A percentile compares a stretch with the other conserved stretches of the same genome.
phyloP scores from a whole-genome alignment of 2,329 filamentous ascomycete species.

The Epichloe gansuensis region DNA sequence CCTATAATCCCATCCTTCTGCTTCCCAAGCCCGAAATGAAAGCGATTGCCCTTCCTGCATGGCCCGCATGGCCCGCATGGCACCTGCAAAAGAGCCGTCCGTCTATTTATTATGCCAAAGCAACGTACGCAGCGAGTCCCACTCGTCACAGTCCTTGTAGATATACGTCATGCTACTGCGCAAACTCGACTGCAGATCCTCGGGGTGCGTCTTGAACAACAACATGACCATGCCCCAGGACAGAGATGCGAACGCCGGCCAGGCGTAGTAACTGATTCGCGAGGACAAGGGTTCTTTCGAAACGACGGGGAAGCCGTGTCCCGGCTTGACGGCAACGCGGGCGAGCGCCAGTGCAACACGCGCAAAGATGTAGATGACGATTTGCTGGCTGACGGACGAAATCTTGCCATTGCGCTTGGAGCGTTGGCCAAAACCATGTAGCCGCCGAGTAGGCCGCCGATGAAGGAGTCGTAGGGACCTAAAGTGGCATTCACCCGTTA shows the following conservation, averaged over 20 bases:
- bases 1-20: not conserved
- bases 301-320: constrained; percentile 35
- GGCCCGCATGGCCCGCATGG: not conserved
- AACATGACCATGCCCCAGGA: constrained; percentile 96
- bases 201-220: constrained; percentile 83
- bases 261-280: constrained; percentile 58
- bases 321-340: constrained; percentile 64
- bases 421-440: constrained; percentile 72
- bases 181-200: constrained; percentile 81
- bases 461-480: constrained; percentile 69
- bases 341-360: constrained; percentile 77
- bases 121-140: constrained; percentile 77
- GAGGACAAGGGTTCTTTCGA: constrained; percentile 35
- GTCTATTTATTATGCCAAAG: constrained; percentile 67
- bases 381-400: constrained; percentile 84
- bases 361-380: constrained; percentile 95
- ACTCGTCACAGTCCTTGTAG: constrained; percentile 78
- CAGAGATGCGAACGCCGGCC: constrained; percentile 82
- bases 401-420: constrained; percentile 53
- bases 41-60: not conserved
- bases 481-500: not conserved
- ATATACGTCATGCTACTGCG: constrained; percentile 96
- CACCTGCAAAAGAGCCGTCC: not conserved
- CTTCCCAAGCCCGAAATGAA: not conserved
- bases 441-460: constrained; percentile 78